Percentiles rank a stretch among this genome's conserved stretches.
These are phyloP conservation scores for Cornus controversa DNA, from an alignment of 148 eudicot genomes.

Conservation along the genomic window DNA sequence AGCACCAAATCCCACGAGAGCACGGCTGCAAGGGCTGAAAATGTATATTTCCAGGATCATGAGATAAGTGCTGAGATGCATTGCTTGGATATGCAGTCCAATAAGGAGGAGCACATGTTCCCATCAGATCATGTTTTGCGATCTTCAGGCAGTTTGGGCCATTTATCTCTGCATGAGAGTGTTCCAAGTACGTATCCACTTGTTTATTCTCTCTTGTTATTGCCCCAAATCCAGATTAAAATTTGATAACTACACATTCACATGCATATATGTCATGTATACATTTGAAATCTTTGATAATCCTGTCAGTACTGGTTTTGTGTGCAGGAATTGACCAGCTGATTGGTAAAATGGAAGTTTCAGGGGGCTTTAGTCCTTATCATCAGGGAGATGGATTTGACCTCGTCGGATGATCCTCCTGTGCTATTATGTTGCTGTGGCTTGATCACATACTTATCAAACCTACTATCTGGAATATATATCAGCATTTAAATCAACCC, in stretches of 20 bases:
- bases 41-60: background rate
- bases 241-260: background rate
- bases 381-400: conserved; percentile 12
- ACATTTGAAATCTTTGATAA: background rate
- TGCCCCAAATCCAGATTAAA: background rate
- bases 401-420: background rate
- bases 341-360: conserved; percentile 10
- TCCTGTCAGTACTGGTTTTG: background rate
- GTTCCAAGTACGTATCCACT: conserved; percentile 19
- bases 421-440: background rate
- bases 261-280: background rate
- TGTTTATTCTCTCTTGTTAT: background rate
- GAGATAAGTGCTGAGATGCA: conserved; percentile 5
- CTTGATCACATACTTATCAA: background rate
- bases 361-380: conserved; percentile 12
- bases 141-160: conserved; percentile 9
- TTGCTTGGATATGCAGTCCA: conserved; percentile 1
- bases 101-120: conserved; percentile 11
- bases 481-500: background rate
- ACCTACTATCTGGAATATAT: background rate
- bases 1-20: background rate
- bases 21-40: background rate
- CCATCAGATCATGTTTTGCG: background rate
- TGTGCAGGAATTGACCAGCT: conserved; percentile 21
- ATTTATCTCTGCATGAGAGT: conserved; percentile 9